phyloP scores from a whole-genome alignment of 2,329 filamentous ascomycete genomes.

The Aspergillus viridinutans region DNA sequence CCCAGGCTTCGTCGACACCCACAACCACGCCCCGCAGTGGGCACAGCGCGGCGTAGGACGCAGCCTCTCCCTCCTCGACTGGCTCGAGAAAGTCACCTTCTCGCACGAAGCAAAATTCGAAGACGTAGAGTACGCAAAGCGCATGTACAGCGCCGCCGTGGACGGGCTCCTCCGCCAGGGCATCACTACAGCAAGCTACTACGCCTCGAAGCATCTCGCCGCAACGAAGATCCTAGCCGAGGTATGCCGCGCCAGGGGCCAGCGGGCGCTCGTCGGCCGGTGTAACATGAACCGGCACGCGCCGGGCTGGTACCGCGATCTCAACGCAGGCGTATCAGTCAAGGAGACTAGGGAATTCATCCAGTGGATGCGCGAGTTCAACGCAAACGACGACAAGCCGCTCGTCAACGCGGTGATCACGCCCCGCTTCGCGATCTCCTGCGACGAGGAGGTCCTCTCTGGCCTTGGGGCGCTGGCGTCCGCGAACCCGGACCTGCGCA shows the following conservation, averaged over 20 bases:
- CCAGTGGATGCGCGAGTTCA: slow-evolving; percentile 44
- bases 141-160: slow-evolving; percentile 52
- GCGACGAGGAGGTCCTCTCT: slow-evolving; percentile 50
- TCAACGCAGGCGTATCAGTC: slow-evolving; percentile 45
- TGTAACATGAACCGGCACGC: slow-evolving; percentile 37
- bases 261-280: slow-evolving; percentile 35
- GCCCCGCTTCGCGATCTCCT: slow-evolving; percentile 60
- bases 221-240: slow-evolving; percentile 32
- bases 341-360: slow-evolving; percentile 50
- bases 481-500: slow-evolving; percentile 47
- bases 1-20: slow-evolving; percentile 55
- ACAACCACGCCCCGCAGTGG: slow-evolving; percentile 63
- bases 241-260: slow-evolving; percentile 28
- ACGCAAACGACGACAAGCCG: slow-evolving; percentile 29
- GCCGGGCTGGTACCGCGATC: slow-evolving; percentile 53
- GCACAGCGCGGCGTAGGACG: slow-evolving; percentile 44
- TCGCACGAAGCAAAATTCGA: slow-evolving; percentile 59
- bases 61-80: slow-evolving; percentile 49
- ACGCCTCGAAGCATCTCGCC: slow-evolving; percentile 28
- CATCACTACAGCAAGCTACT: slow-evolving; percentile 36
- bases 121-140: slow-evolving; percentile 50
- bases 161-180: slow-evolving; percentile 56
- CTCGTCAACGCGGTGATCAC: slow-evolving; percentile 53
- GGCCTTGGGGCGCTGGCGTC: slow-evolving; percentile 54
- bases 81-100: slow-evolving; percentile 62